Evolutionary conservation across 164 flowering plant species (phyloP).

Genomic region (Aristolochia californica): DNA sequence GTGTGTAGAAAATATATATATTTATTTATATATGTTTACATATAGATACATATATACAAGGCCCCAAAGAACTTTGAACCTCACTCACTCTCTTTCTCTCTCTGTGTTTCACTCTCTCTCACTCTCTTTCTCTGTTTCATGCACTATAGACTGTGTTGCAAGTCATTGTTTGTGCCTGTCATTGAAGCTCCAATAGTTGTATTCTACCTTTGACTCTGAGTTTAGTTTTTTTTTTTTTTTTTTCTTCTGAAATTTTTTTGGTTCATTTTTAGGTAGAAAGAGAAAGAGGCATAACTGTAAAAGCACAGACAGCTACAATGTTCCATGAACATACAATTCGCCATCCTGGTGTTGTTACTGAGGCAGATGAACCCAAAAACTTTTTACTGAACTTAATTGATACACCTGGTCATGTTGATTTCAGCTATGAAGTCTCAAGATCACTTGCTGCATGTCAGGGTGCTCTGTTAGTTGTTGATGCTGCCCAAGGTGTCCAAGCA

Average conservation of each 20-base stretch:
- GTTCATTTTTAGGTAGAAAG: conserved; percentile 68
- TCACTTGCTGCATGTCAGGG: conserved; percentile 99
- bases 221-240: no score
- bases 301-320: conserved; percentile 99
- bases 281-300: conserved; percentile 96
- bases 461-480: conserved; percentile 95
- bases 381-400: conserved; percentile 79
- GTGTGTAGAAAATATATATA: no score
- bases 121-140: no score
- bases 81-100: no score
- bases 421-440: conserved; percentile 97
- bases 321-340: conserved; percentile 38
- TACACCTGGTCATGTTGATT: conserved; percentile 98
- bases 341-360: conserved; percentile 13
- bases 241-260: conserved; percentile 2
- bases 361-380: conserved; percentile 23
- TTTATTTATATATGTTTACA: no score
- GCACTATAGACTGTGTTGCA: no score
- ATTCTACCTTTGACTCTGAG: no score
- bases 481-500: conserved; percentile 98
- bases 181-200: no score
- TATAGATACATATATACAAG: no score
- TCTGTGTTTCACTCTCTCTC: no score
- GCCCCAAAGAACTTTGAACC: no score
- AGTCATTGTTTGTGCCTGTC: no score